Evolutionary conservation across 805 yeast species (phyloP).

Genomic region (Zygosaccharomyces pseudorouxii): DNA sequence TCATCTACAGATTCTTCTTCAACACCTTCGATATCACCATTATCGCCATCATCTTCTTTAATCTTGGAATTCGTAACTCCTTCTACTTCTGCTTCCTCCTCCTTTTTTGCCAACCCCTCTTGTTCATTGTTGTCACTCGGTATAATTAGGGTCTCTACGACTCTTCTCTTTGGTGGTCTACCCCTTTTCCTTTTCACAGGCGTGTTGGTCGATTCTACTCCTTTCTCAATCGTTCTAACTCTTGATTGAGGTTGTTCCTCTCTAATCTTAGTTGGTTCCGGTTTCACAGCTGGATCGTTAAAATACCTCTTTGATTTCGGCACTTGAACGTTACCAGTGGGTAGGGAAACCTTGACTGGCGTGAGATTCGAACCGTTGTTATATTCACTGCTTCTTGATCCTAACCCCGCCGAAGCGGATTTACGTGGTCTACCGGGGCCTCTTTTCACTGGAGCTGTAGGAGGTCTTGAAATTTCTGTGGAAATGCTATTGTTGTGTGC

Average conservation of each 20-base stretch:
- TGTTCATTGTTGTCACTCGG: slow-evolving; percentile 2
- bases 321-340: slow-evolving; percentile 27
- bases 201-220: slow-evolving; percentile 4
- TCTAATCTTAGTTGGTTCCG: slow-evolving; percentile 6
- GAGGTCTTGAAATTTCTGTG: slow-evolving; percentile 9
- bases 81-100: slow-evolving; percentile 20
- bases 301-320: slow-evolving; percentile 33
- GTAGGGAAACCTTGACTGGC: slow-evolving; percentile 23
- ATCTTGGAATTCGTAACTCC: slow-evolving; percentile 51
- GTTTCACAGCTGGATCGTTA: slow-evolving; percentile 23
- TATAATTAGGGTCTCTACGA: slow-evolving; percentile 28
- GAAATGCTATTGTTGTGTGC: neutral
- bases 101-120: slow-evolving; percentile 12
- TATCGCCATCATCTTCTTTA: slow-evolving; percentile 50
- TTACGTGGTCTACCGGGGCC: slow-evolving; percentile 37
- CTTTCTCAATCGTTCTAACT: neutral
- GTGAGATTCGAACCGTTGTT: slow-evolving; percentile 7
- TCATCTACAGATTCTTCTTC: slow-evolving; percentile 42
- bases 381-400: slow-evolving; percentile 1
- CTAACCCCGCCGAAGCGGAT: slow-evolving; percentile 14
- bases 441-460: slow-evolving; percentile 19
- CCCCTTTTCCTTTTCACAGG: slow-evolving; percentile 31
- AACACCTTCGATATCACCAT: neutral
- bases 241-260: slow-evolving; percentile 4
- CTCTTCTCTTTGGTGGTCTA: slow-evolving; percentile 34